Percentiles rank a stretch among this genome's conserved stretches.
Conservation (phyloP, 106 monocot species). For the Dioscorea dumetorum region DNA sequence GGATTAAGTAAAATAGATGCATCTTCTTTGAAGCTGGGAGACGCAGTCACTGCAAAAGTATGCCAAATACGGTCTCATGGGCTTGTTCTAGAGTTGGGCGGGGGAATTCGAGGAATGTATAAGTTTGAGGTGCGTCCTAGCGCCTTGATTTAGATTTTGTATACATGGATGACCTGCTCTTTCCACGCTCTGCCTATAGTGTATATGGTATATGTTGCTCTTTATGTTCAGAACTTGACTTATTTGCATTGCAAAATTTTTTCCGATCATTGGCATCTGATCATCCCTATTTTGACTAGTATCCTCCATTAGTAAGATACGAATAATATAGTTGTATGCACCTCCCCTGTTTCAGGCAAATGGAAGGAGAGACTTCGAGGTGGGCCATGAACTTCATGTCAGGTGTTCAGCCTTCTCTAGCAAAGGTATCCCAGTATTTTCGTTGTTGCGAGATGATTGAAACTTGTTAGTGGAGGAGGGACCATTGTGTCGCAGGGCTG, state of each 20-base stretch:
- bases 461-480: no score
- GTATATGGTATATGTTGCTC: no score
- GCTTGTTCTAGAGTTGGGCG: constrained; percentile 74
- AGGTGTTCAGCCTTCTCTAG: constrained; percentile 8
- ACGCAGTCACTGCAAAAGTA: constrained; percentile 57
- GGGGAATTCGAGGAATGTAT: constrained; percentile 82
- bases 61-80: constrained; percentile 69
- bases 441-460: constrained; percentile 2
- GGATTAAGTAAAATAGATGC: constrained; percentile 1
- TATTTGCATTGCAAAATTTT: no score
- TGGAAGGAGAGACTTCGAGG: constrained; percentile 24
- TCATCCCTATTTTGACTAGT: neutral
- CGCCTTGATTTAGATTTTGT: neutral
- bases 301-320: no score
- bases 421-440: constrained; percentile 6
- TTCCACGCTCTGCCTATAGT: no score
- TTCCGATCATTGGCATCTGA: neutral
- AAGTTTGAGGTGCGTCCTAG: constrained; percentile 69
- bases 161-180: neutral
- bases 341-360: neutral
- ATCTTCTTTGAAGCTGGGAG: constrained; percentile 56
- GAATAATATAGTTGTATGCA: no score
- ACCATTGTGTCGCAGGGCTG: no score
- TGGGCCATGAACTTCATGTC: constrained; percentile 25
- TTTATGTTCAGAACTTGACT: no score